These are phyloP conservation scores for Boletus pseudo-olivaceus DNA, from an alignment of 768 basidiomycete genomes.

Conservation along the genomic window DNA sequence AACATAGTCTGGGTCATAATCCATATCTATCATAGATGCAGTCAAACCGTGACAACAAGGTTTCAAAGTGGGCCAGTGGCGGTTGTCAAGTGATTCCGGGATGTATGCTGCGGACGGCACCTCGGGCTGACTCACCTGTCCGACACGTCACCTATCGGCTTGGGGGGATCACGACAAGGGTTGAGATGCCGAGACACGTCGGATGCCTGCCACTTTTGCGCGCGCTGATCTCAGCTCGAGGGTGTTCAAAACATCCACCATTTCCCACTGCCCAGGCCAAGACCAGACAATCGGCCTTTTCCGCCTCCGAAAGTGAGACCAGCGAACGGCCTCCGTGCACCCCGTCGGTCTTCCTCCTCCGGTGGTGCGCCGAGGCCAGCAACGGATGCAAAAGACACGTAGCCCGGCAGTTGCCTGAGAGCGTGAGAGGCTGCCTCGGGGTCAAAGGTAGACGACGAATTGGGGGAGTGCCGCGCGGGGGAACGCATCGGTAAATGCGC, in stretches of 20 bases:
- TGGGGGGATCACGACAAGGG: conserved; percentile 3
- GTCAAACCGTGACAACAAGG: conserved; percentile 8
- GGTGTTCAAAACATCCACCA: conserved; percentile 30
- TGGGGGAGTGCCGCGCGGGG: conserved; percentile 11
- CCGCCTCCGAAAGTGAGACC: conserved; percentile 17
- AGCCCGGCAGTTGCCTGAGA: conserved; percentile 55
- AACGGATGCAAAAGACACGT: conserved; percentile 64
- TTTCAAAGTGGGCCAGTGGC: conserved; percentile 4
- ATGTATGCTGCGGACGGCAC: conserved; percentile 4
- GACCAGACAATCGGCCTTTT: conserved; percentile 18
- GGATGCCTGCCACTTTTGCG: conserved; percentile 3
- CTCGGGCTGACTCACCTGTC: conserved; percentile 25
- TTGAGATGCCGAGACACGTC: conserved; percentile 8
- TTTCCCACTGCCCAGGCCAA: conserved; percentile 30
- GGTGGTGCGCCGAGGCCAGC: conserved; percentile 66
- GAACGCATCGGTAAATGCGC: conserved; percentile 9
- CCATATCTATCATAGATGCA: conserved; percentile 20
- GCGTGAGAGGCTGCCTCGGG: conserved; percentile 58
- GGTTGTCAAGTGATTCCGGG: conserved; percentile 4
- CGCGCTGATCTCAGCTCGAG: neutral
- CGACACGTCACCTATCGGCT: conserved; percentile 2
- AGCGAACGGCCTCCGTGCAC: conserved; percentile 18
- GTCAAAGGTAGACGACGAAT: conserved; percentile 48
- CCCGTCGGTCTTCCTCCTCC: conserved; percentile 37
- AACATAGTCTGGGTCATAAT: conserved; percentile 20